Base-by-base conservation (phyloP, 371 early-diverging fungal genomes). In the Lichtheimia ornata region DNA sequence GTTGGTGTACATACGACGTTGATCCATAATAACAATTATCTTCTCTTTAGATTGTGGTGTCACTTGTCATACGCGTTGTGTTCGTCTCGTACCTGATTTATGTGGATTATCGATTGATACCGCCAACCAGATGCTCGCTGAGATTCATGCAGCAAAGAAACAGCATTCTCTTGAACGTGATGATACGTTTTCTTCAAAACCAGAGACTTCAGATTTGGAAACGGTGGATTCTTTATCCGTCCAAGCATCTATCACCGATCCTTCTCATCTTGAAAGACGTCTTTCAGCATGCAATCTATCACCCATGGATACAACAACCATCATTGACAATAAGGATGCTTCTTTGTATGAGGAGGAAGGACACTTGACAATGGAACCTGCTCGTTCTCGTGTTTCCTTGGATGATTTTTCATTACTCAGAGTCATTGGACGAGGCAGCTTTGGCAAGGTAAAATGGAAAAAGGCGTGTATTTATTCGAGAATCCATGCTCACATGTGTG, bases 371-470 rank as follows among this genome's bases (percentile, higher is more conserved):
- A 35, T 11, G 47, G 47, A 47, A 47, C n/a, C 47, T 47, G 7
- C 47, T n/a, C 47, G 22, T 22, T 2, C 47, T 5, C 47, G 47
- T 22, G 55, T 55, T 7, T 9, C 35, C 17, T 18, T 86, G 51
- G 83, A 85, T 12, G 94, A 97, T 70, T 99, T 98, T 69, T 84
- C 86, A 57, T 92, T 99, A 60, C 64, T 96, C 58, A 92, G 93
- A 24, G 97, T 98, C 2, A 75, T 99, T 22, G 99, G 99, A 50
- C 94, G 92, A 67, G 99, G 99, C 40, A 95, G 93, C 71, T 99
- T 97, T 85, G 99, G 99, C 61, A 99, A 99, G 81, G 93, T 94
- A 52, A 47, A 17, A 7, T 1, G 40, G 18, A 22, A 15, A 24
- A 18, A 3, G 12, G n/a, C 22, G 42, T 20, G n/a, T 25, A 4